Conservation (phyloP, 2,329 filamentous ascomycete genomes). For the Apiospora rasikravindrae region DNA sequence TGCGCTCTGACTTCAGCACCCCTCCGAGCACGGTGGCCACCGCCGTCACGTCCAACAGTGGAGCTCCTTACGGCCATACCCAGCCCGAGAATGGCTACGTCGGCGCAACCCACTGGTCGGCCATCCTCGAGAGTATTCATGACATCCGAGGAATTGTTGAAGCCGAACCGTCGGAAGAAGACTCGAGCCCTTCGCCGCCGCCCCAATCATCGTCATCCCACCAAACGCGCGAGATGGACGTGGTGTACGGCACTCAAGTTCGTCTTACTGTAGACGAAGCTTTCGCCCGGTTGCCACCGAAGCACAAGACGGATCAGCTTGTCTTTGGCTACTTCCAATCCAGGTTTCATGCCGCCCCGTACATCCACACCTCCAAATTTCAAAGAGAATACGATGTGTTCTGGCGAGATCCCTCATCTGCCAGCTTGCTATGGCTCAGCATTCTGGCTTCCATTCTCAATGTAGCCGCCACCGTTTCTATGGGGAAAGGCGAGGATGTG, state of each 20-base stretch:
- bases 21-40: conserved; percentile 29
- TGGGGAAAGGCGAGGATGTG: conserved; percentile 35
- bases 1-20: conserved; percentile 37
- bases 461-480: conserved; percentile 45
- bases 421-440: conserved; percentile 55
- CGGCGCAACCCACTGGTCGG: conserved; percentile 42
- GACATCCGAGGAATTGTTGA: conserved; percentile 42
- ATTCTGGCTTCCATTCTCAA: conserved; percentile 55
- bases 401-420: conserved; percentile 46
- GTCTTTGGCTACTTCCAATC: conserved; percentile 42
- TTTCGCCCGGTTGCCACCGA: conserved; percentile 37
- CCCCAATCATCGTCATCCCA: conserved; percentile 27
- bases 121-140: conserved; percentile 44
- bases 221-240: conserved; percentile 32
- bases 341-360: conserved; percentile 40
- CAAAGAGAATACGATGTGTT: conserved; percentile 54
- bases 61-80: conserved; percentile 25
- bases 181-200: conserved; percentile 35
- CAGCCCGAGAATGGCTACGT: conserved; percentile 38
- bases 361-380: conserved; percentile 49
- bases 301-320: conserved; percentile 38
- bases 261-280: conserved; percentile 41
- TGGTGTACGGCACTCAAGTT: conserved; percentile 35
- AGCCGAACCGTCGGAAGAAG: conserved; percentile 31
- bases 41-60: conserved; percentile 22